Conservation (phyloP, 331 rosid species). For the Cydonia oblonga region DNA sequence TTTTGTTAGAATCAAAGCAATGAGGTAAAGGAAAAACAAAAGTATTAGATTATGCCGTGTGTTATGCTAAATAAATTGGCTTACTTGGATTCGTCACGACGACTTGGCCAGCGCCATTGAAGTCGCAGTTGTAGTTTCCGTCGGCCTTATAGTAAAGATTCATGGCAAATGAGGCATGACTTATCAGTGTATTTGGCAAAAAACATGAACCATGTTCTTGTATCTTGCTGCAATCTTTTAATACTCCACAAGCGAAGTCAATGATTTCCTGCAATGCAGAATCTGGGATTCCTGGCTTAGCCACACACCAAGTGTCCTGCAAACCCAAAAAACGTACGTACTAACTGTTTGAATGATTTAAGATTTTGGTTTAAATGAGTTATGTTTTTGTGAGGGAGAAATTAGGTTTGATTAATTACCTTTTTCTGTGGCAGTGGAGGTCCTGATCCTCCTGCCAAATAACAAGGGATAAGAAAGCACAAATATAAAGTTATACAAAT, state of each 20-base stretch:
- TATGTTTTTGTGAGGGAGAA: neutral
- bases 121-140: slow-evolving; percentile 1
- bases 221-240: neutral
- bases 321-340: neutral
- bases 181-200: slow-evolving; percentile 1
- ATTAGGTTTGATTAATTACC: neutral
- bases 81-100: slow-evolving; percentile 9
- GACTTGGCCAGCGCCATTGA: slow-evolving; percentile 2
- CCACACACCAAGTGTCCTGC: slow-evolving; percentile 21
- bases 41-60: neutral
- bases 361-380: neutral
- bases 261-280: slow-evolving; percentile 1
- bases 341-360: neutral
- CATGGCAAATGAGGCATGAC: slow-evolving; percentile 13
- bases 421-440: neutral
- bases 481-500: neutral
- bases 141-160: slow-evolving; percentile 15
- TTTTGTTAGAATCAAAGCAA: neutral
- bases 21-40: neutral
- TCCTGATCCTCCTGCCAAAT: neutral
- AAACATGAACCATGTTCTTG: neutral
- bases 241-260: slow-evolving; percentile 2
- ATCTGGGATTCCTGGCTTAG: neutral
- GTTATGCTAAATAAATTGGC: neutral
- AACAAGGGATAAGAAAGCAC: neutral